Evolutionary conservation across 202 grass and related monocot genomes (phyloP), one percentile per base, ranked within the genome.

Genomic region (Schoenoplectus tabernaemontani): DNA sequence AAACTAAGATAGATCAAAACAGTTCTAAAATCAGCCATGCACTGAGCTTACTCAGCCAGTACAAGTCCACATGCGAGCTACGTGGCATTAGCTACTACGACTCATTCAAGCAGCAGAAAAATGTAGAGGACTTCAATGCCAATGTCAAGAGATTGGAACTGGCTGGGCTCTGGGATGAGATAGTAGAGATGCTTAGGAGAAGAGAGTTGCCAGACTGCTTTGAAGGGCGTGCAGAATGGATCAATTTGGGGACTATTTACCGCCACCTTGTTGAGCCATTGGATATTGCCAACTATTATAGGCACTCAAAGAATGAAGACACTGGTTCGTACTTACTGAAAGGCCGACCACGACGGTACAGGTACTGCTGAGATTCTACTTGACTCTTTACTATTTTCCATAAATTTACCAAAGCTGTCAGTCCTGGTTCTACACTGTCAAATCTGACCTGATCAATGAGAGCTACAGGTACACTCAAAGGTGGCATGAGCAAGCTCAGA

Each of bases 221-320:
- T 16, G 94, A 97, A 78, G 67, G 82, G 4, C 84, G 84, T 9
- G 58, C 81, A 75, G 91, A 92, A 33, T 97, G 94, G 94, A 87
- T 93, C 73, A 84, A 78, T 53, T 83, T 97, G 37, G 94, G 91
- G 20, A 93, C 94, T 12, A 23, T 20, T 50, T 97, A 93, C 26
- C 91, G 94, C 42, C 80, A 78, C 6, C 60, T 97, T 57, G 94
- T 97, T 11, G 94, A 97, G 80, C 94, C 94, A 48, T 80, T 97
- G 80, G 94, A 97, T 83, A 97, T 97, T 78, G 94, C 94, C 46
- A 97, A 97, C 80, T 97, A 97, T 69, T 97, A 93, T 36, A 85
- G 94, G 78, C 94, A 97, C 79, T 90, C 91, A 23, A 97, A 97
- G 78, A 97, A 97, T 46, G 94, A 97, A 80, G 94, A 97, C 80